Conservation (phyloP, 177 flowering plant genomes). For the Telopea speciosissima region DNA sequence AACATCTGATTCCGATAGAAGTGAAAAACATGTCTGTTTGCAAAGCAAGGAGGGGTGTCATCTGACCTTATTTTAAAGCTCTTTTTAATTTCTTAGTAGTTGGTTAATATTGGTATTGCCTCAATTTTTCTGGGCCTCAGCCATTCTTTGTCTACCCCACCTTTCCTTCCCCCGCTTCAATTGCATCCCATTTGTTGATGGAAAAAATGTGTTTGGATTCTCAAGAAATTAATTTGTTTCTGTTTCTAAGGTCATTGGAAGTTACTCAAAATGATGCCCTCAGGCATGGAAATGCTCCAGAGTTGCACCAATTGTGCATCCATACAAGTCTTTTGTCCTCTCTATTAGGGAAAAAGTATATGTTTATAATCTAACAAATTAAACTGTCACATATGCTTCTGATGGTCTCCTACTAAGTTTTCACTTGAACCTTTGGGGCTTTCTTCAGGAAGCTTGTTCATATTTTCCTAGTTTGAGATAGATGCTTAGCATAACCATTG, state of each 20-base stretch:
- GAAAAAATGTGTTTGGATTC: no score
- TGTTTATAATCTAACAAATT: not conserved
- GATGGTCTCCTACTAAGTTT: not conserved
- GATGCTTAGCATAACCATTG: not conserved
- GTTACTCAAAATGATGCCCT: not conserved
- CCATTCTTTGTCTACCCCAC: not conserved
- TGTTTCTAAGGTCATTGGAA: not conserved
- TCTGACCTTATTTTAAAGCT: not conserved
- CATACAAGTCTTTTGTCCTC: not conserved
- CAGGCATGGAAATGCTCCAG: not conserved
- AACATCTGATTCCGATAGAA: not conserved
- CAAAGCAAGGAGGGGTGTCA: not conserved
- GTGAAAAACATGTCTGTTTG: not conserved
- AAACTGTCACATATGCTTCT: not conserved
- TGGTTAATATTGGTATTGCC: not conserved
- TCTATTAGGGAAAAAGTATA: not conserved
- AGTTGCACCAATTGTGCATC: not conserved
- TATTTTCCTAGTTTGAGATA: not conserved
- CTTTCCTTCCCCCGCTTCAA: not conserved
- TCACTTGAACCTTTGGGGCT: not conserved
- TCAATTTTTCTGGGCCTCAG: not conserved
- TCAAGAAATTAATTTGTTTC: not conserved
- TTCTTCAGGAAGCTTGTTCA: not conserved
- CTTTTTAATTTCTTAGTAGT: not conserved
- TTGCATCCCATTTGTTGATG: not conserved